Conservation (phyloP, 805 yeast species). For the Cyberlindnera subsufficiens region DNA sequence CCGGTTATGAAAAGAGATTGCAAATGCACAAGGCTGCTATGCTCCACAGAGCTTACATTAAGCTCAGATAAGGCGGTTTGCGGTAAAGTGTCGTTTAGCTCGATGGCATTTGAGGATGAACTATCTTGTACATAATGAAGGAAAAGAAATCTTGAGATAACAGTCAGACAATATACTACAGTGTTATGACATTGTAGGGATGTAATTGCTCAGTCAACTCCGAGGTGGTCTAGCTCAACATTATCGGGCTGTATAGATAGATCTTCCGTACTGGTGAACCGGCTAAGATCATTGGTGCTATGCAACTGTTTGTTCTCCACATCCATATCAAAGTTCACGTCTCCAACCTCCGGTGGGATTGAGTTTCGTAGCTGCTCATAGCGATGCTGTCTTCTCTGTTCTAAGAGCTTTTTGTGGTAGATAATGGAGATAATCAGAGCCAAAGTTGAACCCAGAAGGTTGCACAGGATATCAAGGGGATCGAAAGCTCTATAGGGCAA, state of each 20-base stretch:
- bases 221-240: slow-evolving; percentile 14
- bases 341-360: slow-evolving; percentile 22
- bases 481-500: slow-evolving; percentile 46
- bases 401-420: slow-evolving; percentile 21
- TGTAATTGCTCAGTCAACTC: slow-evolving; percentile 14
- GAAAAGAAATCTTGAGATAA: not conserved
- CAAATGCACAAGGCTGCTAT: slow-evolving; percentile 83
- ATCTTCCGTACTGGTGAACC: slow-evolving; percentile 20
- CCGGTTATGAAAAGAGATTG: slow-evolving; percentile 79
- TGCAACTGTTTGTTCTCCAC: slow-evolving; percentile 10
- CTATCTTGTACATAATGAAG: not conserved
- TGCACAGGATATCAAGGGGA: slow-evolving; percentile 36
- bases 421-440: slow-evolving; percentile 13
- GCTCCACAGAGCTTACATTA: slow-evolving; percentile 78
- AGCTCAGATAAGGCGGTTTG: slow-evolving; percentile 19
- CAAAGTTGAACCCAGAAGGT: slow-evolving; percentile 25
- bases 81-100: too few relatives aligned
- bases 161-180: not conserved
- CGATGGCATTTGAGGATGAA: not conserved
- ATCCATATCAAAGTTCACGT: slow-evolving; percentile 20
- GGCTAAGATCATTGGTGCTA: slow-evolving; percentile 18
- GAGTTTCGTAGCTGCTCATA: slow-evolving; percentile 22
- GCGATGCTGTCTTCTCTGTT: slow-evolving; percentile 17
- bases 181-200: not conserved
- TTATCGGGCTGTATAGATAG: slow-evolving; percentile 6